Percentiles rank a stretch among this genome's conserved stretches.
phyloP scores from a whole-genome alignment of 768 basidiomycete species.

The Tylopilus sp. region DNA sequence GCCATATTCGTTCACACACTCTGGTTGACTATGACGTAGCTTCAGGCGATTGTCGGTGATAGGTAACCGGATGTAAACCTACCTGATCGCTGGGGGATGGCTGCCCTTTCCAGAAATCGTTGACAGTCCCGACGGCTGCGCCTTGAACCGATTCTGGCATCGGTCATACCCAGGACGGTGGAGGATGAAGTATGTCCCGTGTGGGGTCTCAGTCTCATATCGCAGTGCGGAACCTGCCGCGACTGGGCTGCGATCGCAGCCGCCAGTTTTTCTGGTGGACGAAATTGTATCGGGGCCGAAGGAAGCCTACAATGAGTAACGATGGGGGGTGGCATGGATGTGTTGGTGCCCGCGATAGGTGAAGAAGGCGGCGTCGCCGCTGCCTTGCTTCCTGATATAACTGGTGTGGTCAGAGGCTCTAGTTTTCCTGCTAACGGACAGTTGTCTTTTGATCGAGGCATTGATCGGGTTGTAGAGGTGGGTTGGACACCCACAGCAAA shows the following conservation, averaged over 20 bases:
- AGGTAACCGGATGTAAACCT: not conserved
- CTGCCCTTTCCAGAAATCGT: conserved; percentile 29
- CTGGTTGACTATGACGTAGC: not conserved
- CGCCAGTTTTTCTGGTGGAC: conserved; percentile 29
- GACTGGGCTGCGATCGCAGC: conserved; percentile 26
- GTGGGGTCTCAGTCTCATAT: conserved; percentile 3
- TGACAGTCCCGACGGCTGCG: conserved; percentile 25
- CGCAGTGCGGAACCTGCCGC: conserved; percentile 5
- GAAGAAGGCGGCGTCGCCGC: conserved; percentile 10
- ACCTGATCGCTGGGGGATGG: conserved; percentile 8
- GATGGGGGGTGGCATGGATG: conserved; percentile 3
- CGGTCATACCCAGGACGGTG: conserved; percentile 17
- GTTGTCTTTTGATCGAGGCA: conserved; percentile 24
- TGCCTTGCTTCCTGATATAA: not conserved
- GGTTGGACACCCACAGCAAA: conserved; percentile 23
- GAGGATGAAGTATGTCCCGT: not conserved
- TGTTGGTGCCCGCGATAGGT: conserved; percentile 1
- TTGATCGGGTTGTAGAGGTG: not conserved
- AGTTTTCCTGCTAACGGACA: conserved; percentile 26
- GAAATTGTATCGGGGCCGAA: conserved; percentile 22
- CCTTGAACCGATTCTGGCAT: conserved; percentile 21
- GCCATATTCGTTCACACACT: conserved; percentile 1
- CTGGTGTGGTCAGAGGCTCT: conserved; percentile 19
- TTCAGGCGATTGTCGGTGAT: not conserved
- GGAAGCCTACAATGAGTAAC: conserved; percentile 16